Conservation (phyloP, 305 asterid species). For the Plantago lanceolata region DNA sequence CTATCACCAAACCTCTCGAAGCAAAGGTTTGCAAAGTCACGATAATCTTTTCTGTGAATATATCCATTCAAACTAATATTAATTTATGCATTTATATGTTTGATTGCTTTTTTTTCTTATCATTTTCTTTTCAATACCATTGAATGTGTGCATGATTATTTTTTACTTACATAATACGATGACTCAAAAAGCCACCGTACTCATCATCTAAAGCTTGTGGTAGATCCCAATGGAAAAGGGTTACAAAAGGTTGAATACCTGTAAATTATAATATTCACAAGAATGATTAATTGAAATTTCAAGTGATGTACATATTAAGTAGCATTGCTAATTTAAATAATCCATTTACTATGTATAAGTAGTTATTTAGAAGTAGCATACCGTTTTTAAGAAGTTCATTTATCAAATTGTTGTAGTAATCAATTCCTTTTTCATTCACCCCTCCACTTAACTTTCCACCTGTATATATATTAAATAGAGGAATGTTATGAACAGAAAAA, state of each 20-base stretch:
- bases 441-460: conserved; percentile 12
- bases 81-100: no score
- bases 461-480: neutral
- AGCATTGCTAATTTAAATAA: no score
- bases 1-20: conserved; percentile 12
- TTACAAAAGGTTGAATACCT: neutral
- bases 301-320: no score
- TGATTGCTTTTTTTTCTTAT: no score
- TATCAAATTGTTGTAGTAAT: conserved; percentile 7
- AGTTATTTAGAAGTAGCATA: neutral
- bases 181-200: conserved; percentile 8
- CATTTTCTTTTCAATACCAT: no score
- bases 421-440: conserved; percentile 8
- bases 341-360: no score
- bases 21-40: conserved; percentile 4
- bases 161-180: conserved; percentile 4
- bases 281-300: no score
- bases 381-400: conserved; percentile 5
- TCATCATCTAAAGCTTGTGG: conserved; percentile 10
- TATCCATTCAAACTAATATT: no score
- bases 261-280: no score
- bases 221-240: conserved; percentile 14
- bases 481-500: no score
- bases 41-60: conserved; percentile 3
- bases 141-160: neutral